Evolutionary conservation across 805 yeast genomes (phyloP).

Genomic region (Kuraishia piskuri): DNA sequence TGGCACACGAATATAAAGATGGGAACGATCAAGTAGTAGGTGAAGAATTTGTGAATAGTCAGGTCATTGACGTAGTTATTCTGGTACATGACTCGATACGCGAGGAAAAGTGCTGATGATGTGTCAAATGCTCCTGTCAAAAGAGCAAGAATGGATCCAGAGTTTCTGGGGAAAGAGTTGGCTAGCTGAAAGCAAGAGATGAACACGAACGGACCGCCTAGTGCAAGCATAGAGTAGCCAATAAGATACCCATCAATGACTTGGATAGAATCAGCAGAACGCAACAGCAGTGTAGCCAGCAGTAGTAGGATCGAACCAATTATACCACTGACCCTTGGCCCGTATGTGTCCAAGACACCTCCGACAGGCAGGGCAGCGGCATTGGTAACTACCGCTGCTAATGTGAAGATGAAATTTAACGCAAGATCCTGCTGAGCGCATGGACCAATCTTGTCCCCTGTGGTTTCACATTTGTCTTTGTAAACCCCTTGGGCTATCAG

Average conservation of each 20-base stretch:
- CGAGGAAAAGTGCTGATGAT: constrained; percentile 78
- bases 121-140: constrained; percentile 93
- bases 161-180: constrained; percentile 72
- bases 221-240: constrained; percentile 72
- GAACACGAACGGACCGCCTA: constrained; percentile 92
- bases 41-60: constrained; percentile 52
- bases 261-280: constrained; percentile 13
- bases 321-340: constrained; percentile 74
- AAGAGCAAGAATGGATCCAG: constrained; percentile 75
- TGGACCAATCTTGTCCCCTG: constrained; percentile 6
- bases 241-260: constrained; percentile 54
- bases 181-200: constrained; percentile 87
- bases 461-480: constrained; percentile 27
- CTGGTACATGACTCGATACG: constrained; percentile 62
- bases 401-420: constrained; percentile 73
- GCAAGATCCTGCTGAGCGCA: constrained; percentile 80
- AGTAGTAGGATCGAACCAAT: constrained; percentile 58
- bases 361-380: constrained; percentile 81
- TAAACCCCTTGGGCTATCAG: constrained; percentile 40
- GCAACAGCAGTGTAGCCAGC: constrained; percentile 36
- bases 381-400: constrained; percentile 83
- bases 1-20: constrained; percentile 69
- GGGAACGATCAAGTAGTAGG: constrained; percentile 65
- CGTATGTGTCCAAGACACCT: constrained; percentile 62
- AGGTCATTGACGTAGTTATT: constrained; percentile 26